Conservation (phyloP, 257 asterid species). For the Fraxinus excelsior region DNA sequence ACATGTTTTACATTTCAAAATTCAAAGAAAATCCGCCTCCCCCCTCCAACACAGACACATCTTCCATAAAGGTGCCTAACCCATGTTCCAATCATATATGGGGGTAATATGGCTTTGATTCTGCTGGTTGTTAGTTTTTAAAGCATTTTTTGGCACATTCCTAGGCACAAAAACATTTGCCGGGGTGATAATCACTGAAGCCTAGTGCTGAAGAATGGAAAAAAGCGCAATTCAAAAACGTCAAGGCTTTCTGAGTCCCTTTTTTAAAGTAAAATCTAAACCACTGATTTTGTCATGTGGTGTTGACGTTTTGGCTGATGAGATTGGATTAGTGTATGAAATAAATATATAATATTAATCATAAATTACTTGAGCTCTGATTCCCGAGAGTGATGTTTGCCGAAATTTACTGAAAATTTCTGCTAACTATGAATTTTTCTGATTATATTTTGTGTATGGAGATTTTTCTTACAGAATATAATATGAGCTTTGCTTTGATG, state of each 20-base stretch:
- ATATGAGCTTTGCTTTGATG: neutral
- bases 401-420: neutral
- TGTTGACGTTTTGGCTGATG: neutral
- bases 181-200: neutral
- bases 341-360: neutral
- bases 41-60: neutral
- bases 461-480: neutral
- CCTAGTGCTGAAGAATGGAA: neutral
- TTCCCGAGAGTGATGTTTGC: neutral
- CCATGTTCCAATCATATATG: neutral
- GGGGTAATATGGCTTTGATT: neutral
- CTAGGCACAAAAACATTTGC: neutral
- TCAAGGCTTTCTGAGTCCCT: neutral
- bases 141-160: neutral
- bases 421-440: no score
- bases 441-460: neutral
- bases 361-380: neutral
- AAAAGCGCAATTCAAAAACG: neutral
- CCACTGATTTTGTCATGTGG: neutral
- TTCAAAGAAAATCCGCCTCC: neutral
- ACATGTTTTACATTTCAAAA: neutral
- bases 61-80: neutral
- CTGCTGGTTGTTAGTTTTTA: neutral
- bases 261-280: neutral
- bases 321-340: neutral